A percentile compares a stretch with the other conserved stretches of the same genome.
These are phyloP conservation scores for Oryza meyeriana DNA, from an alignment of 176 grass and related monocot genomes.

Conservation along the genomic window DNA sequence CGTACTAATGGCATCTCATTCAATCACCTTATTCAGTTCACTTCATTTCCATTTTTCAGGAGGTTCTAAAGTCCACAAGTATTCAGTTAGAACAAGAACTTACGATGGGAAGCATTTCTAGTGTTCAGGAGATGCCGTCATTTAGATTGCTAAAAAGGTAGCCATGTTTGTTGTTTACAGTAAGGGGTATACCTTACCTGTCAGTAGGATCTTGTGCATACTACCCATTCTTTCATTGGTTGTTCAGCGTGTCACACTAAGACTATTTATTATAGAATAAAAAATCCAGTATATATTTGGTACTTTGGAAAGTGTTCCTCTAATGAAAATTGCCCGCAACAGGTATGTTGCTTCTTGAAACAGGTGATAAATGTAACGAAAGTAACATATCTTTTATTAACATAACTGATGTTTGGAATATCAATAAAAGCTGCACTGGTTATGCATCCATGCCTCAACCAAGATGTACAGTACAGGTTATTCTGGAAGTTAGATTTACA, in stretches of 20 bases:
- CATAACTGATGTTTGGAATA: neutral
- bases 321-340: neutral
- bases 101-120: constrained; percentile 37
- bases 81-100: constrained; percentile 71
- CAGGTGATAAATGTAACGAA: neutral
- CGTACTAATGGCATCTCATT: neutral
- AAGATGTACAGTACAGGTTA: neutral
- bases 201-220: neutral
- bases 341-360: constrained; percentile 15
- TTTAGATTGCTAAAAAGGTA: constrained; percentile 61
- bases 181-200: neutral
- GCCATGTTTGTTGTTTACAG: constrained; percentile 1
- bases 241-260: neutral
- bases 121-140: constrained; percentile 53
- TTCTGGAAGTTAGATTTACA: neutral
- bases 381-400: neutral
- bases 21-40: constrained; percentile 1
- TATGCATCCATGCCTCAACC: neutral
- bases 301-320: neutral
- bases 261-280: neutral
- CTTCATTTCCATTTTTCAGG: constrained; percentile 48
- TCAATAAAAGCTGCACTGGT: neutral
- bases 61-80: constrained; percentile 69
- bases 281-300: neutral
- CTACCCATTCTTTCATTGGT: constrained; percentile 29